Base-by-base conservation (phyloP, 2,329 filamentous ascomycete species). In the Fusarium luffae region DNA sequence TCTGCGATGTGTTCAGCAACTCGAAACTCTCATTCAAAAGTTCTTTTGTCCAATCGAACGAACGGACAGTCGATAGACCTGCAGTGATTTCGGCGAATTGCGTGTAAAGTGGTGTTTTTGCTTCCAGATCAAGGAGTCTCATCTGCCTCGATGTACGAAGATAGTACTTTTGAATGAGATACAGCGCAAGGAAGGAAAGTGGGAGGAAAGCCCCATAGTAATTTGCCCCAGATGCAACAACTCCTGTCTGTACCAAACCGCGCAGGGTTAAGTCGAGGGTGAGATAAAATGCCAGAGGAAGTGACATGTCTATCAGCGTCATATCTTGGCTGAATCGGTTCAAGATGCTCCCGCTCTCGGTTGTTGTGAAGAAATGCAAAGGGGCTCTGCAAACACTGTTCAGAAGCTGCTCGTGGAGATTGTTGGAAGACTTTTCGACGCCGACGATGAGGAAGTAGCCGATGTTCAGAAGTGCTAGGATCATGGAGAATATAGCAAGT, bases 121-220 rank as follows among this genome's bases (percentile, higher is more conserved):
- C 77, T 71, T 88, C 85, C 1, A 88, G 75, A 51, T 88, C 85
- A 3, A 87, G 76, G 9, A 85, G 79, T 14, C 86, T 79, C 27
- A 88, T 73, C 68, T 86, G 85, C 0, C 85, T 80, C 0, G 85
- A 86, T 1, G 85, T 87, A 2, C 83, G 79, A 5, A 88, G 78
- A 68, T 87, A 88, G 59, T 82, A 79, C 52, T 81, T 83, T 56
- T 86, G 84, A 8, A 86, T 75, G 2, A 81, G 49, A 61, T 83
- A 85, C 1, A 84, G 66, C 1, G 77, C 75, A 10, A 79, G 57
- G 23, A 85, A 71, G 4, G 82, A 78, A 3, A 82, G 60, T 0
- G 84, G 84, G 50, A 85, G 79, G 7, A 79, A 78, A 7, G 81
- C 79, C 1, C 79, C 81, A 2, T 81, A 68, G 46, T 74, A 74